Evolutionary conservation across 2,329 filamentous ascomycete genomes (phyloP), one percentile per base, ranked within the genome.

Genomic region (Kalaharituber pfeilii): DNA sequence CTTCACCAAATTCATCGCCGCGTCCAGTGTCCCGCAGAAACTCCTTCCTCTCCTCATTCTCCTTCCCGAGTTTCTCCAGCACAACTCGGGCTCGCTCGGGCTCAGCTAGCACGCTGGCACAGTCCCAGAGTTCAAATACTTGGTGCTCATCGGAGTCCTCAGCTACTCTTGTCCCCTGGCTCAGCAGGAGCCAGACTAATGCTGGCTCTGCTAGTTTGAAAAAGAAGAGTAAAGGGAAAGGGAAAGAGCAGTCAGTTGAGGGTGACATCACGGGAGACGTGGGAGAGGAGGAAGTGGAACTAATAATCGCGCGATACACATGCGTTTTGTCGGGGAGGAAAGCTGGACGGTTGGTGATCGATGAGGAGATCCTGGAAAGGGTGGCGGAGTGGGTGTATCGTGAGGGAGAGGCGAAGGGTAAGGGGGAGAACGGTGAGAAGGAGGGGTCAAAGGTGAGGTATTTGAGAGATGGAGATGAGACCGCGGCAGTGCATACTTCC

Each of bases 251-350:
- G 33, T 3, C 3, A 3, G 4, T 13, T 3, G 33, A 39, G 33
- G 33, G 7, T 13, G 33, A 39, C 15, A 15, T 13, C 3, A 39
- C 4, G 15, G 33, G 7, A 39, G 20, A 39, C 20, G 33, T 15
- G 33, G 8, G 13, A 39, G 33, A 39, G 33, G 4, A 9, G 33
- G 20, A 39, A 15, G 7, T 9, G 20, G 56, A 57, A 24, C 54
- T 62, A 6, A 55, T 62, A 9, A 27, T 63, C 15, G 62, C 60
- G n/a, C 62, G 60, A 36, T 63, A 62, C 52, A 62, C 58, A 9
- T 62, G 51, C 28, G 50, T 60, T 9, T 57, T 53, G 50, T 60
- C 59, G 3, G 33, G 50, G 29, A 56, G 62, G 30, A 63, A 63
- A 27, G 59, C 56, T 24, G 62, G 62, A 13, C 53, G 58, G 36